A percentile compares a stretch with the other conserved stretches of the same genome.
These are phyloP conservation scores for Penstemon davidsonii DNA, from an alignment of 257 asterid species.

Conservation along the genomic window DNA sequence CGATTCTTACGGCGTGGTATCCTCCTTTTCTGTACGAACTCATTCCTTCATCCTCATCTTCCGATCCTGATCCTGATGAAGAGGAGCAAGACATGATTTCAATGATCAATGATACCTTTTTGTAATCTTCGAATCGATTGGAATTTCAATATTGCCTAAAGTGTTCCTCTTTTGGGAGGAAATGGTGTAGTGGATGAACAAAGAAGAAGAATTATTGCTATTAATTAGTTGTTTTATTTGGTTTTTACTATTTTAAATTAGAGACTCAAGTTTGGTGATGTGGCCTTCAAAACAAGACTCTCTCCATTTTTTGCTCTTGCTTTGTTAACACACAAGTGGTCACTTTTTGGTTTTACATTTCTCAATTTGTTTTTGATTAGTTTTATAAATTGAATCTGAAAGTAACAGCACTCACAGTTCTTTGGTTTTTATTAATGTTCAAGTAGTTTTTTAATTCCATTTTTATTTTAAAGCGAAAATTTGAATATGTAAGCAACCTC, in stretches of 20 bases:
- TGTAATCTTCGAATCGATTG: background rate
- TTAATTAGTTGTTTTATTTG: constrained; percentile 16
- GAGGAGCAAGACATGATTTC: constrained; percentile 56
- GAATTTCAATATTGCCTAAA: background rate
- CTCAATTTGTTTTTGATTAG: too few species aligned
- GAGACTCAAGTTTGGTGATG: constrained; percentile 16
- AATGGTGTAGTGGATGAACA: constrained; percentile 20
- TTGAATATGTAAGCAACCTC: too few species aligned
- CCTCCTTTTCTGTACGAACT: constrained; percentile 85
- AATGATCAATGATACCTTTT: background rate
- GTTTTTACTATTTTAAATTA: constrained; percentile 18
- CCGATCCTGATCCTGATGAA: constrained; percentile 83
- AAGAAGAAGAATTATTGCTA: constrained; percentile 27
- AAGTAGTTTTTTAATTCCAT: too few species aligned
- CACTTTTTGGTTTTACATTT: too few species aligned
- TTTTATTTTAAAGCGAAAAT: too few species aligned
- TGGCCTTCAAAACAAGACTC: constrained; percentile 45
- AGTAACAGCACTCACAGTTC: too few species aligned
- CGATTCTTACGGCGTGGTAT: constrained; percentile 83
- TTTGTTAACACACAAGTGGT: background rate
- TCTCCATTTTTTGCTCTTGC: constrained; percentile 44
- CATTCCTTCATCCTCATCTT: constrained; percentile 81
- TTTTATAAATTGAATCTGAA: too few species aligned
- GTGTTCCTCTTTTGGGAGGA: background rate
- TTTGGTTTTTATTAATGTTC: too few species aligned